Evolutionary conservation across 805 yeast species (phyloP), one percentile per base, ranked within the genome.

Genomic region (Sugiyamaella americana): DNA sequence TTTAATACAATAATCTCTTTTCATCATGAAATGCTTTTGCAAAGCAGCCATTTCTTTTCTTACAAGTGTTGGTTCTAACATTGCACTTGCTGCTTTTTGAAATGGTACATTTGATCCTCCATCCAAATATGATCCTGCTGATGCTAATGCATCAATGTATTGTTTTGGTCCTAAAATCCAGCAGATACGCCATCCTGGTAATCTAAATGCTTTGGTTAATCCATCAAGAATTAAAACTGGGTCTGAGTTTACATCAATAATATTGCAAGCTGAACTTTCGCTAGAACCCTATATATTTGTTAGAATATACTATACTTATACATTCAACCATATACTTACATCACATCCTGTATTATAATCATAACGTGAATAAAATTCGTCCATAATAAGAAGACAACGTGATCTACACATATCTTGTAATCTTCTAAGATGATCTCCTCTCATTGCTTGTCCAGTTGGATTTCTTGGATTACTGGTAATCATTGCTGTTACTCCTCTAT

Each of bases 101-200:
- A 78, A 76, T 1, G 82, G 82, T 23, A 76, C 75, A 55, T 78
- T 78, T 18, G 79, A 68, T 24, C 83, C 83, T 40, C 83, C 83
- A 51, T 78, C 83, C 49, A 78, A 62, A 50, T 66, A 78, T 1
- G 82, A 77, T 2, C 82, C 83, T 3, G 82, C 80, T 21, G 79
- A 73, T 43, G 76, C 67, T 50, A 78, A 67, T 2, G 80, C 76
- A 44, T 65, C 66, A 52, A 78, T 74, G 57, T 78, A 78, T 43
- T 74, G 78, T 54, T 76, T 80, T 16, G 83, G 83, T 1, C 82
- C 83, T 49, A 78, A 65, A 45, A 78, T 69, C 83, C 83, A 78
- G 54, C 82, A 77, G 8, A 74, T 73, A 62, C 83, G 68, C 82
- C 82, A 78, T 1, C 83, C 83, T 2, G 83, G 83, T 40, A 78